Evolutionary conservation across 202 grass and related monocot species (phyloP).

Genomic region (Zoysia matrella): DNA sequence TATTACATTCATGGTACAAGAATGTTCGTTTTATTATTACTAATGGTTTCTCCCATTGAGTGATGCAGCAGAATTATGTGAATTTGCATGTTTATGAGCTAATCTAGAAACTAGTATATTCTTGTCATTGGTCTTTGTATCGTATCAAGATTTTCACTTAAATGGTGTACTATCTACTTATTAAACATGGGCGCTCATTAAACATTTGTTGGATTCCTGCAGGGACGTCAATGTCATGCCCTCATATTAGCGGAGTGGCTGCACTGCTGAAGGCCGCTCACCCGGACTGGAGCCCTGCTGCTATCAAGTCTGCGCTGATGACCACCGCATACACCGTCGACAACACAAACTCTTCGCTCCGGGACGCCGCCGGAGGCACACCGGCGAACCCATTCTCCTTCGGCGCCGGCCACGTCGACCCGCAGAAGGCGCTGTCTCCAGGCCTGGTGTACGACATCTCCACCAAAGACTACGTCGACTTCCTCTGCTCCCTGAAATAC

Average conservation of each 20-base stretch:
- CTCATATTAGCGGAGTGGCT: slow-evolving; percentile 92
- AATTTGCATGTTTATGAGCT: not conserved
- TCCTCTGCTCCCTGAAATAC: slow-evolving; percentile 91
- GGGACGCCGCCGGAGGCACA: slow-evolving; percentile 69
- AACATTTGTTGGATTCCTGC: slow-evolving; percentile 3
- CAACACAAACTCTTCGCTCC: slow-evolving; percentile 78
- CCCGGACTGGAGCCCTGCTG: slow-evolving; percentile 74
- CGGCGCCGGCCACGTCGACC: slow-evolving; percentile 86
- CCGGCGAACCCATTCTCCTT: slow-evolving; percentile 69
- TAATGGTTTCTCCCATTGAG: not conserved
- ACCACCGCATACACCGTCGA: slow-evolving; percentile 79
- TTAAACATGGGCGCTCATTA: too few species aligned
- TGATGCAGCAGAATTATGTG: not conserved
- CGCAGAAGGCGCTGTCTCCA: slow-evolving; percentile 79
- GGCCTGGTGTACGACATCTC: slow-evolving; percentile 86
- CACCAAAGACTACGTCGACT: slow-evolving; percentile 66
- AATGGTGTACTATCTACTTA: not conserved
- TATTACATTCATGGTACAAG: too few species aligned
- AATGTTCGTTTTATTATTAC: too few species aligned
- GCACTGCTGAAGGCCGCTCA: slow-evolving; percentile 81
- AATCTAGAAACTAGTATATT: not conserved
- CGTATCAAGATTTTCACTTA: slow-evolving; percentile 18
- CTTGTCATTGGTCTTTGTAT: not conserved
- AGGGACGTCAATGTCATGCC: slow-evolving; percentile 99
- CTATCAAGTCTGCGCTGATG: slow-evolving; percentile 35